Conservation (phyloP, 2,329 filamentous ascomycete genomes). For the Pseudocercospora ulei region DNA sequence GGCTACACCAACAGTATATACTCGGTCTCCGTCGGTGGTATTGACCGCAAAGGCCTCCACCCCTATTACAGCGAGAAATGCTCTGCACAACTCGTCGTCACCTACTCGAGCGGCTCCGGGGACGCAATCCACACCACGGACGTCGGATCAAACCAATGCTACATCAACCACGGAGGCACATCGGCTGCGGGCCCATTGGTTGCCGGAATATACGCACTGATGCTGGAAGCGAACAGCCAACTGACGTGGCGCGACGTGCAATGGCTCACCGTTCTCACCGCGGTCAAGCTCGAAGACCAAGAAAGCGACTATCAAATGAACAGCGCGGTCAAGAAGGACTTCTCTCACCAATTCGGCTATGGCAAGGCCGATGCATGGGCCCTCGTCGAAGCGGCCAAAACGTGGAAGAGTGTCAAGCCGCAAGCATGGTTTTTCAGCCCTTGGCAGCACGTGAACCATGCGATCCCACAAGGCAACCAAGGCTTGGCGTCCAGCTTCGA, state of each 20-base stretch:
- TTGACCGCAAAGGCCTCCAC: constrained; percentile 77
- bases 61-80: constrained; percentile 95
- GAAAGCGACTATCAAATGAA: constrained; percentile 67
- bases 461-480: constrained; percentile 72
- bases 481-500: constrained; percentile 73
- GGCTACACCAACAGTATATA: constrained; percentile 99
- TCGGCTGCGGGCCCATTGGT: constrained; percentile 90
- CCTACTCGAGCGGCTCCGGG: constrained; percentile 82
- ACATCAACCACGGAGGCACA: constrained; percentile 76
- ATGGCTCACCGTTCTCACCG: constrained; percentile 76
- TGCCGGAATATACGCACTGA: constrained; percentile 82
- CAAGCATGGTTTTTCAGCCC: constrained; percentile 92
- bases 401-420: constrained; percentile 80
- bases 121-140: constrained; percentile 96
- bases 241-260: constrained; percentile 91
- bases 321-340: constrained; percentile 71
- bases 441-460: constrained; percentile 80
- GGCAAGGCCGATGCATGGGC: constrained; percentile 86
- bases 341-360: constrained; percentile 90
- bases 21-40: constrained; percentile 89
- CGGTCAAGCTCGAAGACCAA: constrained; percentile 61
- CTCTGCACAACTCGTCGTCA: constrained; percentile 89
- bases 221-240: constrained; percentile 73
- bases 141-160: constrained; percentile 71
- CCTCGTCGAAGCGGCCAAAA: constrained; percentile 75